These are phyloP conservation scores for Mycena albidolilacea DNA, from an alignment of 768 basidiomycete genomes.

Conservation along the genomic window DNA sequence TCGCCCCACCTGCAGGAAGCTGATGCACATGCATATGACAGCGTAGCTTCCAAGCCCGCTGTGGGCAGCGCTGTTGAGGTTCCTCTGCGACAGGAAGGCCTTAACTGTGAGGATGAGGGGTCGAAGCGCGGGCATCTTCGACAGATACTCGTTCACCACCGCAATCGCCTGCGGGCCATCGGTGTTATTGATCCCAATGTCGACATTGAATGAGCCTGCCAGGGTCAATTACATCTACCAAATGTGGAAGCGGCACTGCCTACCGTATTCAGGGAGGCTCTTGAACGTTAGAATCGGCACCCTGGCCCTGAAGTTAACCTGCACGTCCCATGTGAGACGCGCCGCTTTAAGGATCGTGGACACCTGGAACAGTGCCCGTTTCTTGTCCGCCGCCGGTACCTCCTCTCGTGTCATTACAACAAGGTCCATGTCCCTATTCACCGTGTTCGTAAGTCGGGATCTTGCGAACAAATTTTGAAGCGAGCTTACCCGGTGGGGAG, in stretches of 20 bases:
- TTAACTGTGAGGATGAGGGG: constrained; percentile 77
- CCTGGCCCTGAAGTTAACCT: constrained; percentile 49
- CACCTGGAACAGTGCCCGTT: constrained; percentile 63
- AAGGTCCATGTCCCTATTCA: constrained; percentile 74
- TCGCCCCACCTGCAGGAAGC: constrained; percentile 74
- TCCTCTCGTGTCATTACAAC: constrained; percentile 57
- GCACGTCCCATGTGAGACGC: constrained; percentile 56
- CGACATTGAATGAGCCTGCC: constrained; percentile 70
- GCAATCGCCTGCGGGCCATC: constrained; percentile 69
- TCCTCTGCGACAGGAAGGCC: constrained; percentile 68
- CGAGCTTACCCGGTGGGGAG: constrained; percentile 54
- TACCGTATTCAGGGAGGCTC: constrained; percentile 59
- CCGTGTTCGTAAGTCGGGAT: not conserved
- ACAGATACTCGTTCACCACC: constrained; percentile 67
- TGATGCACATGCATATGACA: constrained; percentile 73
- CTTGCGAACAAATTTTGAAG: not conserved
- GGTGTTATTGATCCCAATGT: constrained; percentile 76
- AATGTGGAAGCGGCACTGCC: constrained; percentile 6
- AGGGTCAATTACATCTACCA: not conserved
- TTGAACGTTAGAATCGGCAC: constrained; percentile 78
- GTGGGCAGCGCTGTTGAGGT: constrained; percentile 74
- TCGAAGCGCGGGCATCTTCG: constrained; percentile 69
- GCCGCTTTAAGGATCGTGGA: constrained; percentile 60
- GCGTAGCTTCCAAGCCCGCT: constrained; percentile 80
- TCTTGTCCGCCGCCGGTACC: constrained; percentile 49